Evolutionary conservation across 768 basidiomycete species (phyloP).

Genomic region (Pleurotus salmoneostramineus): DNA sequence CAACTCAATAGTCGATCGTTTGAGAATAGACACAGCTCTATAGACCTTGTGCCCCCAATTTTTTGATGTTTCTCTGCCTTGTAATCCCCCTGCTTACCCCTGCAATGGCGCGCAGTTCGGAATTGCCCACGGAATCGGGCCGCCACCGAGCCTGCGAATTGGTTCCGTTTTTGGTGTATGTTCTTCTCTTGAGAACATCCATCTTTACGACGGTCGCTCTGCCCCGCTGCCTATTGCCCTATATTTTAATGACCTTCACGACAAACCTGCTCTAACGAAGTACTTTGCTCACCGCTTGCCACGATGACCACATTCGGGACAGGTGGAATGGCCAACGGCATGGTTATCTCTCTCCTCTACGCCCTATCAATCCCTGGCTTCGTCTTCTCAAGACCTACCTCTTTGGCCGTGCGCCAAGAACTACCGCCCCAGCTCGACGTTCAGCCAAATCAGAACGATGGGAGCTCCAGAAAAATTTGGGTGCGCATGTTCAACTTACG

Average conservation of each 20-base stretch:
- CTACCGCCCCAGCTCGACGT: background rate
- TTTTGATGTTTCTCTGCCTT: too few species aligned
- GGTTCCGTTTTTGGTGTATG: conserved; percentile 2
- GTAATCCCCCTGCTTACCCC: background rate
- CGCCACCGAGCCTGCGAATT: conserved; percentile 1
- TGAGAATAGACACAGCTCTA: too few species aligned
- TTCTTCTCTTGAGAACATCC: background rate
- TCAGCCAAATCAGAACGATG: background rate
- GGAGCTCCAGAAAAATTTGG: background rate
- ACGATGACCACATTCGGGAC: background rate
- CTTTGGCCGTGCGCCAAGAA: background rate
- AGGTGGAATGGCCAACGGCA: background rate
- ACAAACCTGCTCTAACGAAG: background rate
- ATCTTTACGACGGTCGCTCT: background rate
- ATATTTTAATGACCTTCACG: conserved; percentile 3
- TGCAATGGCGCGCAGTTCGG: background rate
- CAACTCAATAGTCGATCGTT: too few species aligned
- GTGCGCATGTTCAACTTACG: background rate
- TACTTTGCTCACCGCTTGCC: background rate
- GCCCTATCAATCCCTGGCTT: background rate
- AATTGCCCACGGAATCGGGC: background rate
- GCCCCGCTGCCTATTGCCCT: background rate
- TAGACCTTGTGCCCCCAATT: too few species aligned
- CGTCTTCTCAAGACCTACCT: background rate
- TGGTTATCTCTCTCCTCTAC: background rate